Conservation (phyloP, 495 filamentous ascomycete species). For the Rusavskia elegans region DNA sequence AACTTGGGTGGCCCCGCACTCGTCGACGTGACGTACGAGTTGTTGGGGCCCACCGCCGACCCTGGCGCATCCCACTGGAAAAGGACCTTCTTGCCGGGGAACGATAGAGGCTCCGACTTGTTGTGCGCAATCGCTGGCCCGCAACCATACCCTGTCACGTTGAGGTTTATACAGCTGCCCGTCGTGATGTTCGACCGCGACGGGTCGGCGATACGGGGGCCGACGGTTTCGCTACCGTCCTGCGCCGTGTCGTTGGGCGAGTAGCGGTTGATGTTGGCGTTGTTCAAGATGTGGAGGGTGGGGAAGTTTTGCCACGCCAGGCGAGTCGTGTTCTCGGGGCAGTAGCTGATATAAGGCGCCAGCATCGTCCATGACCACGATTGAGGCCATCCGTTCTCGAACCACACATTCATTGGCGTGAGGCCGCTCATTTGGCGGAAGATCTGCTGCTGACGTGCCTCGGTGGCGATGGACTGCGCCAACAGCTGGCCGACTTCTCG, state of each 20-base stretch:
- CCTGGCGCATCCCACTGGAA: constrained; percentile 63
- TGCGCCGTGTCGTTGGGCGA: constrained; percentile 33
- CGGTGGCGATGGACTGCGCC: constrained; percentile 63
- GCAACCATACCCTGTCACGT: constrained; percentile 38
- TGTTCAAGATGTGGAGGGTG: constrained; percentile 53
- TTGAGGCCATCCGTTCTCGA: constrained; percentile 66
- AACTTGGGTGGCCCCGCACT: constrained; percentile 42
- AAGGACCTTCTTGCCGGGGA: constrained; percentile 55
- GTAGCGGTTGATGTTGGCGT: constrained; percentile 52
- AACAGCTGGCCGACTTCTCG: constrained; percentile 59
- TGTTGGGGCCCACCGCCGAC: constrained; percentile 58
- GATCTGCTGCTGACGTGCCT: constrained; percentile 75
- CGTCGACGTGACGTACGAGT: constrained; percentile 55
- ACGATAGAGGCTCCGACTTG: constrained; percentile 50
- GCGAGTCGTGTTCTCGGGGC: constrained; percentile 57
- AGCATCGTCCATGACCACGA: constrained; percentile 79
- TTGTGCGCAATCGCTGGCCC: constrained; percentile 49
- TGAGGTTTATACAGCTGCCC: constrained; percentile 32
- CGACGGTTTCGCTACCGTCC: constrained; percentile 36
- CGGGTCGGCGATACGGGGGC: constrained; percentile 24
- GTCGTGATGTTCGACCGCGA: constrained; percentile 22
- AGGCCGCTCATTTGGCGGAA: constrained; percentile 79
- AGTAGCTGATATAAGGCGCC: constrained; percentile 70
- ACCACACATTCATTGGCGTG: constrained; percentile 77
- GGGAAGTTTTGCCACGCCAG: constrained; percentile 87